phyloP scores from a whole-genome alignment of 306 rosid species.

The Carpinus viminea region DNA sequence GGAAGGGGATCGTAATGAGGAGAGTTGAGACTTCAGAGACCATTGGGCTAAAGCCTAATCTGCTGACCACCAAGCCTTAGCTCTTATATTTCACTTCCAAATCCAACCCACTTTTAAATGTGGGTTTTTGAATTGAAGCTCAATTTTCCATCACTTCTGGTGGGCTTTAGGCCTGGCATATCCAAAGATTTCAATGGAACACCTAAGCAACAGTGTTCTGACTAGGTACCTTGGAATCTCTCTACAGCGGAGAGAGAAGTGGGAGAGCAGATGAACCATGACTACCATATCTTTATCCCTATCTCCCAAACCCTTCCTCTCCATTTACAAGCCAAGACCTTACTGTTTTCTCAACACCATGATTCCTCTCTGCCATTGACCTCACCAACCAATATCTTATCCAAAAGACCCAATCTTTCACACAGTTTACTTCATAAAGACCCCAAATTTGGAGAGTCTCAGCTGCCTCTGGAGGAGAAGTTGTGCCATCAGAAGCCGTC shows the following conservation, averaged over 20 bases:
- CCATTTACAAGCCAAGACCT: constrained; percentile 32
- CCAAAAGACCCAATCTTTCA: constrained; percentile 24
- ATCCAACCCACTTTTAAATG: not conserved
- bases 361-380: constrained; percentile 6
- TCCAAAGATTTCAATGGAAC: not conserved
- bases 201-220: not conserved
- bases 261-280: constrained; percentile 59
- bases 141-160: not conserved
- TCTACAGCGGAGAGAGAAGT: constrained; percentile 19
- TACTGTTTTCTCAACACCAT: constrained; percentile 18
- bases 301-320: constrained; percentile 44
- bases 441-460: constrained; percentile 29
- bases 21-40: not conserved
- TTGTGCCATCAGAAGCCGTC: constrained; percentile 40
- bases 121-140: not conserved
- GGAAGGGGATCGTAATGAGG: too few relatives aligned
- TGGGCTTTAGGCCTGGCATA: not conserved
- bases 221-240: not conserved
- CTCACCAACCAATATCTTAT: constrained; percentile 21
- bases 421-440: constrained; percentile 24
- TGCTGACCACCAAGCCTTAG: too few relatives aligned
- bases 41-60: not conserved
- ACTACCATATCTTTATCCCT: constrained; percentile 45
- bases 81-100: not conserved
- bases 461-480: constrained; percentile 44